phyloP scores from a whole-genome alignment of 2,329 filamentous ascomycete genomes.

The Aspergillus novofumigatus region DNA sequence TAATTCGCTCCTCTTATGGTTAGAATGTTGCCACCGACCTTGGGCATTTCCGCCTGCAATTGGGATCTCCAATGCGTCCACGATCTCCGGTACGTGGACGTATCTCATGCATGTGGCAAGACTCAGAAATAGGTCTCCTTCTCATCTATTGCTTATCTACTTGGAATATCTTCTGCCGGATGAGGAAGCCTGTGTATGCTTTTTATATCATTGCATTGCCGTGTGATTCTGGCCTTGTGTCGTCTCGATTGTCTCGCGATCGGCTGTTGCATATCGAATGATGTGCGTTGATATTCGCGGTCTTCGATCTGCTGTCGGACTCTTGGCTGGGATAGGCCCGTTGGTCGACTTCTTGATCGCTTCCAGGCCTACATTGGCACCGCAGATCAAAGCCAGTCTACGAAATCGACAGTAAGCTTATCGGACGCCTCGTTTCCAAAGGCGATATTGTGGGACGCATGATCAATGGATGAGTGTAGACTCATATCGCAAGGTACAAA shows the following conservation, averaged over 20 bases:
- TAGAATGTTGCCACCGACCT: background rate
- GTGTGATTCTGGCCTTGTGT: too few species aligned
- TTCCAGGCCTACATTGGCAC: background rate
- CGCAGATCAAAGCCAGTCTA: background rate
- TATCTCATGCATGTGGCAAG: background rate
- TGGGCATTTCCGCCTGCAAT: background rate
- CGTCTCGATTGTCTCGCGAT: too few species aligned
- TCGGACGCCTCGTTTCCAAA: background rate
- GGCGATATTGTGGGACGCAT: too few species aligned
- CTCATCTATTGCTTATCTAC: background rate
- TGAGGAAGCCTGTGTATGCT: too few species aligned
- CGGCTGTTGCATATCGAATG: too few species aligned
- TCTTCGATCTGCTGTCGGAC: too few species aligned
- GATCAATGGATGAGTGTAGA: too few species aligned
- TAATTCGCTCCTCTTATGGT: background rate
- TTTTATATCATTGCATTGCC: too few species aligned
- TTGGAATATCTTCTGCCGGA: background rate
- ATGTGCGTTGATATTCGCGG: too few species aligned
- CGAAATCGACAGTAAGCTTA: background rate
- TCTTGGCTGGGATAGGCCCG: too few species aligned
- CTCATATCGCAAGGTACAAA: background rate
- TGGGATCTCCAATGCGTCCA: background rate
- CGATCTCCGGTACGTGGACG: background rate
- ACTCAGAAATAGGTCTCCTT: background rate
- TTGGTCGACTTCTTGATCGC: background rate